Evolutionary conservation across 768 basidiomycete genomes (phyloP).

Genomic region (Russula brevipes): DNA sequence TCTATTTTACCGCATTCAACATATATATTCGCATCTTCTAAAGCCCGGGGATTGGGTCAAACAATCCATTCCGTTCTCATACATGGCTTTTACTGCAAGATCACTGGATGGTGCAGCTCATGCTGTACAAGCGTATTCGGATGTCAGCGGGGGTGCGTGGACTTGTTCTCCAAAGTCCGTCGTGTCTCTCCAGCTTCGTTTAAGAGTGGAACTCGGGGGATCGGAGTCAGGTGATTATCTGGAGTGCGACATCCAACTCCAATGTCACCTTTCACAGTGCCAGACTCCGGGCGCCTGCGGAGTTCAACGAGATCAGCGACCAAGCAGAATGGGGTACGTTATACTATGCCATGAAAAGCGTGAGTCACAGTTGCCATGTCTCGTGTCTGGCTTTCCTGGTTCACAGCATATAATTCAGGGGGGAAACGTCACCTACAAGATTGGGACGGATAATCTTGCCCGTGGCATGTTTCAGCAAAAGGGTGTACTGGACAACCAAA

Average conservation of each 20-base stretch:
- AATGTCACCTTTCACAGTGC: slow-evolving; percentile 19
- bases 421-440: slow-evolving; percentile 17
- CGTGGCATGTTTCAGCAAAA: slow-evolving; percentile 24
- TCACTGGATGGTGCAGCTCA: no score
- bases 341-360: slow-evolving; percentile 24
- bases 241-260: neutral
- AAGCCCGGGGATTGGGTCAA: slow-evolving; percentile 36
- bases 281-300: slow-evolving; percentile 1
- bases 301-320: slow-evolving; percentile 15
- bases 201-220: slow-evolving; percentile 29
- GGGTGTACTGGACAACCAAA: slow-evolving; percentile 22
- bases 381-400: neutral
- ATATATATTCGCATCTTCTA: neutral
- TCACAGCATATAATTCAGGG: slow-evolving; percentile 6
- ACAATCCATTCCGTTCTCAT: no score
- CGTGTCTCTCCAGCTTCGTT: neutral
- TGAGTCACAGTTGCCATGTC: no score
- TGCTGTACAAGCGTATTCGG: no score
- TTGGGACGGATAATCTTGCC: slow-evolving; percentile 8
- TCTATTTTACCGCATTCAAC: neutral
- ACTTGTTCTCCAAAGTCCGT: neutral
- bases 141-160: slow-evolving; percentile 36
- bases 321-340: slow-evolving; percentile 26
- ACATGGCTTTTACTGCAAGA: no score
- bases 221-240: slow-evolving; percentile 1